These are phyloP conservation scores for Pseudofabraea citricarpa DNA, from an alignment of 2,329 filamentous ascomycete species.

Conservation along the genomic window DNA sequence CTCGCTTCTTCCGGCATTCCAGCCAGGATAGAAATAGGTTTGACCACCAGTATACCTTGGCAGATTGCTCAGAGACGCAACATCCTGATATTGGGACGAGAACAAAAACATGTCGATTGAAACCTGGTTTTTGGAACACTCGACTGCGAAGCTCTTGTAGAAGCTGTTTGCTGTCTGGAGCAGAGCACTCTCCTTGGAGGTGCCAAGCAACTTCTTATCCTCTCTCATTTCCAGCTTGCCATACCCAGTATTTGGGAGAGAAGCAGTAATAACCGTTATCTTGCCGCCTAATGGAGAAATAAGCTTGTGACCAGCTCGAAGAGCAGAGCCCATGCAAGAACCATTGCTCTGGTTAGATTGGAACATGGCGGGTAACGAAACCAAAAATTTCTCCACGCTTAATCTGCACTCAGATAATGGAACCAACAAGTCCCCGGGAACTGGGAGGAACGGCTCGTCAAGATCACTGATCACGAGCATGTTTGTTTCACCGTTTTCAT, in stretches of 20 bases:
- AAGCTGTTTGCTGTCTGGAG: constrained; percentile 93
- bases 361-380: constrained; percentile 94
- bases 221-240: constrained; percentile 91
- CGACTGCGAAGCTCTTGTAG: constrained; percentile 98
- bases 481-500: constrained; percentile 77
- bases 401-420: constrained; percentile 82
- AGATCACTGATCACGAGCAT: constrained; percentile 95
- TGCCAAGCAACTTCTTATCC: constrained; percentile 93
- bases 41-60: constrained; percentile 95
- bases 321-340: constrained; percentile 92
- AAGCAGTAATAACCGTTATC: constrained; percentile 85
- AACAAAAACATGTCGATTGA: constrained; percentile 99
- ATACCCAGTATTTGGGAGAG: constrained; percentile 82
- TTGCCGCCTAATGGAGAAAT: constrained; percentile 94
- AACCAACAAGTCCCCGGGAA: constrained; percentile 86
- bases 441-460: constrained; percentile 93
- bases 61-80: constrained; percentile 91
- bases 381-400: constrained; percentile 87
- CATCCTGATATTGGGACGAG: constrained; percentile 93
- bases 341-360: constrained; percentile 84
- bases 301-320: constrained; percentile 90
- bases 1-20: constrained; percentile 89
- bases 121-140: constrained; percentile 98
- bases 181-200: constrained; percentile 81
- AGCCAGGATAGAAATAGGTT: constrained; percentile 95